Percentiles rank a stretch among this genome's conserved stretches.
phyloP scores from a whole-genome alignment of 306 rosid species.

The Sechiopsis laciniata region DNA sequence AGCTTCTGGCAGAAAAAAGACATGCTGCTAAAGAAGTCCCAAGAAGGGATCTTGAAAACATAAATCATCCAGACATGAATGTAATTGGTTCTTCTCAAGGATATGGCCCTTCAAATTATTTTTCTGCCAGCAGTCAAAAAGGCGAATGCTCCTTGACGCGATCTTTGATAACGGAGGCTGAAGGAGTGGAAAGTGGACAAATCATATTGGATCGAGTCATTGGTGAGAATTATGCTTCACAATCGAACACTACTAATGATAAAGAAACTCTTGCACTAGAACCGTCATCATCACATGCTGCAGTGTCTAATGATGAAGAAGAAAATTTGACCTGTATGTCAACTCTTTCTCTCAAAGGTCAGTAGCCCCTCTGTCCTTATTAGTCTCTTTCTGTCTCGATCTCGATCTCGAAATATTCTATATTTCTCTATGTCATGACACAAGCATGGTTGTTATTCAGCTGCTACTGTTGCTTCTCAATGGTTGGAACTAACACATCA shows the following conservation, averaged over 20 bases:
- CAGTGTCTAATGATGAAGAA: constrained; percentile 49
- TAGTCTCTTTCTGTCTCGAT: background rate
- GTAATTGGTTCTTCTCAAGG: constrained; percentile 30
- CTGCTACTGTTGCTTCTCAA: constrained; percentile 92
- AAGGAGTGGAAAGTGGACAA: constrained; percentile 30
- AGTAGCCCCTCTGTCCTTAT: background rate
- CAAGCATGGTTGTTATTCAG: constrained; percentile 42
- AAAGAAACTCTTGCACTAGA: constrained; percentile 50
- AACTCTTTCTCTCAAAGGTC: constrained; percentile 73
- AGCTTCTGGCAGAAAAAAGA: constrained; percentile 38
- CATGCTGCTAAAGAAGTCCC: constrained; percentile 32
- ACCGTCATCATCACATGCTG: constrained; percentile 52
- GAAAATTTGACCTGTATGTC: constrained; percentile 46
- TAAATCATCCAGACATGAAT: constrained; percentile 32
- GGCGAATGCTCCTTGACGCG: constrained; percentile 32
- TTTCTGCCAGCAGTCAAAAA: constrained; percentile 38
- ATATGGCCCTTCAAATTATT: constrained; percentile 29
- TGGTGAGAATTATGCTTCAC: constrained; percentile 19
- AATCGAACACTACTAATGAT: constrained; percentile 31
- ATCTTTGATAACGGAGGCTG: constrained; percentile 32
- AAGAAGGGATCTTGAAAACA: constrained; percentile 36
- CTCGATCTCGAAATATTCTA: background rate
- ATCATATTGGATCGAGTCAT: constrained; percentile 31
- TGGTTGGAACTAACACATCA: constrained; percentile 89
- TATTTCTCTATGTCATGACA: background rate